A percentile compares a stretch with the other conserved stretches of the same genome.
These are phyloP conservation scores for Kodamaea alishanica DNA, from an alignment of 1,139 yeast genomes.

Conservation along the genomic window DNA sequence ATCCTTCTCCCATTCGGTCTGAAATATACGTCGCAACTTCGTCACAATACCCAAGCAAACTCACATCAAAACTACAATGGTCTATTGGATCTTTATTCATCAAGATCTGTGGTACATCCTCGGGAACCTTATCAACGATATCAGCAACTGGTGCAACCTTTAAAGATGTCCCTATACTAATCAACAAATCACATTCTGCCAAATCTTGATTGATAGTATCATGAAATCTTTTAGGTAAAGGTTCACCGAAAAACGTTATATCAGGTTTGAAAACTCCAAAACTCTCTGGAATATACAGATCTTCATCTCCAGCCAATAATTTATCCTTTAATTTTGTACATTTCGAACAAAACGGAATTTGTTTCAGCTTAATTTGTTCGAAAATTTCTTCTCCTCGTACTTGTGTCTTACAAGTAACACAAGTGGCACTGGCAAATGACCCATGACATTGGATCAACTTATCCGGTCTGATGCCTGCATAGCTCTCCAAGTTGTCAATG, in stretches of 20 bases:
- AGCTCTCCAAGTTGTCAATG: slow-evolving; percentile 85
- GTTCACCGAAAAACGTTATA: slow-evolving; percentile 92
- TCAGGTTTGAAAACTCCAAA: slow-evolving; percentile 94
- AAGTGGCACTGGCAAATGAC: slow-evolving; percentile 87
- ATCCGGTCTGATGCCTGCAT: slow-evolving; percentile 70
- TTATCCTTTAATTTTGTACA: slow-evolving; percentile 44
- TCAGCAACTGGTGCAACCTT: slow-evolving; percentile 86
- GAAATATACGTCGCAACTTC: slow-evolving; percentile 68
- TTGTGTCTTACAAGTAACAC: slow-evolving; percentile 70
- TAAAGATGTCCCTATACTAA: slow-evolving; percentile 90
- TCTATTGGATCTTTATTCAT: slow-evolving; percentile 79
- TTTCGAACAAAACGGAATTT: slow-evolving; percentile 69
- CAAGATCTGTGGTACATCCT: slow-evolving; percentile 74
- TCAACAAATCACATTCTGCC: slow-evolving; percentile 63
- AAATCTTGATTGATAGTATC: slow-evolving; percentile 57
- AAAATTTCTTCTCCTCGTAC: slow-evolving; percentile 68
- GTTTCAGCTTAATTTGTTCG: slow-evolving; percentile 54
- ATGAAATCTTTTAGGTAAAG: slow-evolving; percentile 72
- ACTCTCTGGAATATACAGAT: slow-evolving; percentile 35
- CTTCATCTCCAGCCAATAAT: slow-evolving; percentile 33
- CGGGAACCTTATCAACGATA: slow-evolving; percentile 72
- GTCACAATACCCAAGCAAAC: slow-evolving; percentile 82
- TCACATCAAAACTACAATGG: slow-evolving; percentile 66
- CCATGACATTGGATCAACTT: slow-evolving; percentile 93
- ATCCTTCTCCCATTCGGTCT: slow-evolving; percentile 42